Evolutionary conservation across 2,329 filamentous ascomycete genomes (phyloP).

Genomic region (Pyrenophora tritici-repentis): DNA sequence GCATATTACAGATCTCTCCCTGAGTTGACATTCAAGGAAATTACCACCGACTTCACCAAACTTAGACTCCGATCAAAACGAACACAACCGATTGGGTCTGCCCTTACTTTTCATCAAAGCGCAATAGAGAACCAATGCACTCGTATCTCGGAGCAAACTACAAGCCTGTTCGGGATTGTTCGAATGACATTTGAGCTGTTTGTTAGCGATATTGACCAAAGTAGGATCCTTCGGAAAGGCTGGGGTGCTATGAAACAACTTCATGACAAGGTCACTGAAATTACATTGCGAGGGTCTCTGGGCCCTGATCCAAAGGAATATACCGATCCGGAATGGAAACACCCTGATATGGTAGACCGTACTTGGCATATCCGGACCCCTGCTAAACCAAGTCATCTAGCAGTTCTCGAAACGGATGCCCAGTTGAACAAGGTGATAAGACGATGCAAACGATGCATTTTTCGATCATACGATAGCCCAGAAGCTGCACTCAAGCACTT

Average conservation of each 20-base stretch:
- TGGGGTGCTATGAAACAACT: conserved; percentile 36
- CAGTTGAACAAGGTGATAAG: conserved; percentile 17
- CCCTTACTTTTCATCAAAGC: conserved; percentile 21
- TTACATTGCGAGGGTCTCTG: conserved; percentile 8
- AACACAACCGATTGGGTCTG: not conserved
- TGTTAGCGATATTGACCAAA: conserved; percentile 26
- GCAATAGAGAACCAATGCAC: conserved; percentile 20
- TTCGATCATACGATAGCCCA: conserved; percentile 12
- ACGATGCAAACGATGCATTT: conserved; percentile 27
- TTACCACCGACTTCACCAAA: conserved; percentile 2
- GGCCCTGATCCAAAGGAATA: conserved; percentile 11
- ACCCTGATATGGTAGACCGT: conserved; percentile 5
- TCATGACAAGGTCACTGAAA: not conserved
- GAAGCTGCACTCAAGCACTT: conserved; percentile 31
- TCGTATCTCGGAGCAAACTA: conserved; percentile 13
- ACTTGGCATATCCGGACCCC: conserved; percentile 29
- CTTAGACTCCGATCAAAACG: not conserved
- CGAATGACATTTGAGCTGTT: conserved; percentile 29
- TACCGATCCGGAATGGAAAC: conserved; percentile 11
- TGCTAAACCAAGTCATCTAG: conserved; percentile 1
- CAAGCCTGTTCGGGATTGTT: conserved; percentile 19
- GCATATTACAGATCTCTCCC: conserved; percentile 31
- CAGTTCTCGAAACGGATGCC: conserved; percentile 16
- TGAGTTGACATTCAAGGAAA: conserved; percentile 17
- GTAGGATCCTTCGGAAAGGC: conserved; percentile 28